These are phyloP conservation scores for Hirschfeldia incana DNA, from an alignment of 345 rosid genomes.

Conservation along the genomic window DNA sequence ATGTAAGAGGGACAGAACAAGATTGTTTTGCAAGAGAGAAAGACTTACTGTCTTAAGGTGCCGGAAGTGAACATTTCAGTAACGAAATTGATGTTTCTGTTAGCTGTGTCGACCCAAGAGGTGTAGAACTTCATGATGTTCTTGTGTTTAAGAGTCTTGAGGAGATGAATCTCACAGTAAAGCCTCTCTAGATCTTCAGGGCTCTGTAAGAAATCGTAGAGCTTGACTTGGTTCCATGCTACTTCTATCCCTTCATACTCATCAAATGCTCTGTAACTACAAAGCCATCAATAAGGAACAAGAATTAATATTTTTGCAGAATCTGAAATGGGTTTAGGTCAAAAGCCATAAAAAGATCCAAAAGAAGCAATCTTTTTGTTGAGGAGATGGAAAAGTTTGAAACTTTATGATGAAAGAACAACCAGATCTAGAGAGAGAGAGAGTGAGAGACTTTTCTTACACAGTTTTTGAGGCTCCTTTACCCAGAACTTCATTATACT, in stretches of 20 bases:
- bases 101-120: slow-evolving; percentile 80
- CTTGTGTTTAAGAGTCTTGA: slow-evolving; percentile 87
- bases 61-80: slow-evolving; percentile 98
- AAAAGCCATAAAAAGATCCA: neutral
- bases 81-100: slow-evolving; percentile 82
- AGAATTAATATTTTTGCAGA: neutral
- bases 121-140: slow-evolving; percentile 83
- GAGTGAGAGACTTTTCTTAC: slow-evolving; percentile 47
- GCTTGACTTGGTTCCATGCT: slow-evolving; percentile 94
- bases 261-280: slow-evolving; percentile 93
- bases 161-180: slow-evolving; percentile 91
- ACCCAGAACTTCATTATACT: slow-evolving; percentile 95
- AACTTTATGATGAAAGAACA: neutral
- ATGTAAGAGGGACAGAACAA: neutral
- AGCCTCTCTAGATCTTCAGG: slow-evolving; percentile 86
- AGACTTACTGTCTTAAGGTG: slow-evolving; percentile 80
- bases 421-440: slow-evolving; percentile 31
- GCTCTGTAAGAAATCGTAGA: slow-evolving; percentile 75
- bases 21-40: neutral
- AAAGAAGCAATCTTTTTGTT: neutral
- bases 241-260: slow-evolving; percentile 94
- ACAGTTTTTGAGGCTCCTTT: slow-evolving; percentile 99
- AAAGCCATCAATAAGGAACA: neutral
- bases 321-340: neutral
- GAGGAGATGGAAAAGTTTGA: neutral